A percentile compares a stretch with the other conserved stretches of the same genome.
phyloP scores from a whole-genome alignment of 768 basidiomycete genomes.

The Chalciporus sphaerocephalus region DNA sequence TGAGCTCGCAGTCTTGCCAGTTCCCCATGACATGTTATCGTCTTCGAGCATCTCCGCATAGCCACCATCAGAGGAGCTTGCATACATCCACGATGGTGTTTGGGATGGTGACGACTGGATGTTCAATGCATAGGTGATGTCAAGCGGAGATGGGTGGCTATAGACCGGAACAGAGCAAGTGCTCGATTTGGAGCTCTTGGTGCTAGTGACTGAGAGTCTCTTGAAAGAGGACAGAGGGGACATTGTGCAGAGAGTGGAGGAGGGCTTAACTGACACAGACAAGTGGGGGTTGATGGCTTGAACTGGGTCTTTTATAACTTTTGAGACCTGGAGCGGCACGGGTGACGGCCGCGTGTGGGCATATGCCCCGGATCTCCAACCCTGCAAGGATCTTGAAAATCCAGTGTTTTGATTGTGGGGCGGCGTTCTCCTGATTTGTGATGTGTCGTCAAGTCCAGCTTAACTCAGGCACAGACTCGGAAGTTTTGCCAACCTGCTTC shows the following conservation, averaged over 20 bases:
- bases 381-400: constrained; percentile 10
- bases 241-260: constrained; percentile 6
- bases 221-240: constrained; percentile 17
- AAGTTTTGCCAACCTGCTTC: too few relatives aligned
- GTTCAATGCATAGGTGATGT: constrained; percentile 18
- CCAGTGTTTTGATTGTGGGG: not conserved
- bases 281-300: constrained; percentile 1
- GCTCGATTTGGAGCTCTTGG: constrained; percentile 19
- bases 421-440: constrained; percentile 2
- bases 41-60: constrained; percentile 29
- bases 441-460: not conserved
- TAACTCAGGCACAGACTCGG: not conserved
- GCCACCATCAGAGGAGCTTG: constrained; percentile 2
- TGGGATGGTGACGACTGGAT: constrained; percentile 11
- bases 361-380: constrained; percentile 15
- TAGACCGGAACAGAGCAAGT: constrained; percentile 10
- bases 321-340: not conserved
- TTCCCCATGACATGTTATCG: constrained; percentile 28
- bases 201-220: constrained; percentile 20
- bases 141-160: constrained; percentile 17
- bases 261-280: not conserved
- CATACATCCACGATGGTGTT: not conserved
- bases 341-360: not conserved
- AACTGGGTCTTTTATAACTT: constrained; percentile 19
- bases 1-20: constrained; percentile 3